These are phyloP conservation scores for Syncephalastrum monosporum DNA, from an alignment of 371 early-diverging fungal species.

Conservation along the genomic window DNA sequence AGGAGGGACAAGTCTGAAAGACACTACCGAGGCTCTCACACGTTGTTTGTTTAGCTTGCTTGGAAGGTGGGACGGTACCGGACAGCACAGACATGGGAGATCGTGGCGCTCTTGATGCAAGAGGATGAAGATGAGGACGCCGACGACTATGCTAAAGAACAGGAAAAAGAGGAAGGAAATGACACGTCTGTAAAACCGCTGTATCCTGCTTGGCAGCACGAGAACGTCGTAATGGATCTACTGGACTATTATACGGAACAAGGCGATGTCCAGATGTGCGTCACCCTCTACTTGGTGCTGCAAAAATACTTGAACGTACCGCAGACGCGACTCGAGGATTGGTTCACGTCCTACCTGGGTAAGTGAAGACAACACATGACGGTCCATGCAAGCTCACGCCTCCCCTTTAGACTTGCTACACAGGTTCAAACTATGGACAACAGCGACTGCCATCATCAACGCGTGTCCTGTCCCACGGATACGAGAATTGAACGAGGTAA, in stretches of 20 bases:
- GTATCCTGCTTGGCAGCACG: constrained; percentile 54
- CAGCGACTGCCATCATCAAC: constrained; percentile 65
- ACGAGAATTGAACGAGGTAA: constrained; percentile 57
- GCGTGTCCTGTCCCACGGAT: constrained; percentile 59
- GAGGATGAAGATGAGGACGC: constrained; percentile 26
- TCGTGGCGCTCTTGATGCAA: constrained; percentile 63
- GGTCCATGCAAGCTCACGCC: background rate
- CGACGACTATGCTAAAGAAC: constrained; percentile 4
- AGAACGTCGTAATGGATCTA: constrained; percentile 53
- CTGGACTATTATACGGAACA: constrained; percentile 77
- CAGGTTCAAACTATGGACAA: constrained; percentile 73
- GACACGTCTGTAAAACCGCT: constrained; percentile 26
- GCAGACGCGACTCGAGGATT: constrained; percentile 56
- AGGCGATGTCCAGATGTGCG: constrained; percentile 88
- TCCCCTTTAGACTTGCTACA: constrained; percentile 63
- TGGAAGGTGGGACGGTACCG: constrained; percentile 63
- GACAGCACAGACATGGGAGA: constrained; percentile 80
- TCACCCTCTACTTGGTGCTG: constrained; percentile 67
- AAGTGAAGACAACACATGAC: constrained; percentile 3
- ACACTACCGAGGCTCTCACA: too few species aligned
- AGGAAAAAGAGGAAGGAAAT: constrained; percentile 2
- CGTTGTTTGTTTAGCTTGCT: constrained; percentile 44
- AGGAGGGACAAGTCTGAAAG: background rate
- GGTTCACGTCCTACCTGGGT: constrained; percentile 78
- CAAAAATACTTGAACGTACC: constrained; percentile 45